Evolutionary conservation across 2,329 filamentous ascomycete genomes (phyloP), one percentile per base, ranked within the genome.

Genomic region (Calonectria montana): DNA sequence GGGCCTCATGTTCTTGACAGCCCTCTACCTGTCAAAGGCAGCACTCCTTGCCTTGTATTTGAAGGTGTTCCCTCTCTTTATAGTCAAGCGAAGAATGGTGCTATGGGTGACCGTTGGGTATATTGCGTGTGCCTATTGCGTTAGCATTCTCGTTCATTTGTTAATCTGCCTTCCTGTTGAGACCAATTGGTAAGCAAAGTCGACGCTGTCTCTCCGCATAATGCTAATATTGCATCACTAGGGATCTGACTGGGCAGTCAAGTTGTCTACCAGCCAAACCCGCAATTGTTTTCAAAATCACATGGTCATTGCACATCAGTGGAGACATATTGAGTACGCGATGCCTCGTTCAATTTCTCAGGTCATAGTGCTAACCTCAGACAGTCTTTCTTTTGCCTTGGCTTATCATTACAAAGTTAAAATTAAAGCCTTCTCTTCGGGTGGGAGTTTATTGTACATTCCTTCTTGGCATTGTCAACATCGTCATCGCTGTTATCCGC

Each of bases 401-500:
- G 53, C 23, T 67, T 29, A 29, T 67, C 16, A 50, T 67, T 21
- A 29, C 63, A 4, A 4, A 16, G 10, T 25, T 50, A n/a, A 29
- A 61, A 2, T 25, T 65, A 10, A 63, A 13, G 18, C 10, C 37
- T 23, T 31, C 6, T 5, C 41, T 67, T 16, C 16, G 43, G 4
- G 23, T 53, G 12, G 65, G 65, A 8, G 41, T 59, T 8, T 69
- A 65, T 12, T 69, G 3, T 50, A 67, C 75, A 0, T 77, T 74
- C 15, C 48, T 76, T 1, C 45, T 76, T 23, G 47, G 47, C 47
- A 50, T 77, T 0, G 53, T 78, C 15, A 75, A 78, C 3, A 75
- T 78, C 9, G 65, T 75, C 2, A 75, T 78, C 18, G 73, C 75
- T 1, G 16, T 78, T 4, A 65, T 77, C 2, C 75, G 76, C 3